Base-by-base conservation (phyloP, 305 asterid genomes). In the Fraxinus floribunda region DNA sequence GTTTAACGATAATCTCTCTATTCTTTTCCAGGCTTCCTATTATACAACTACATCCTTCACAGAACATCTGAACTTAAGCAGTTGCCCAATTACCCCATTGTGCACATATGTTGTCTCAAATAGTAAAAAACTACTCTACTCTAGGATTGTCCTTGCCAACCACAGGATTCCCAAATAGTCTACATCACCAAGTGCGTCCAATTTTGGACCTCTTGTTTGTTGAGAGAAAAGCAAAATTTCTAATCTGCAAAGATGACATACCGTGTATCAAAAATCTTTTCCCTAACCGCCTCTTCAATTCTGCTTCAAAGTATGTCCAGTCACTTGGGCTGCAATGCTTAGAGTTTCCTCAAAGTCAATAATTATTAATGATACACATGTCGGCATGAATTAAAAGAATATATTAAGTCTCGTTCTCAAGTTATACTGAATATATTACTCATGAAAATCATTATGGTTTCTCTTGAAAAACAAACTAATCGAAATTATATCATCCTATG, bases 231-330 rank as follows among this genome's bases (percentile, higher is more conserved):
- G 66, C 38, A 78, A 41, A 71, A 75, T 73, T 66, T 16, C 22
- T 86, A 38, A 84, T 24, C 38, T 34, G 64, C 78, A 55, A 16
- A 68, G 55, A 66, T 10, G 70, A 49, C 86, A 64, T 90, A 94
- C 99, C 98, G 68, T 90, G 86, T 79, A 94, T 89, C 84, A 94
- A 85, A 91, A 91, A 93, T 2, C 82, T 90, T 83, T 85, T 91
- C 80, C 98, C 99, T 79, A 96, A 83, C 57, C 91, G 93, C 88
- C 90, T 92, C 91, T 91, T 92, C 91, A 96, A 79, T 88, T 93
- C 95, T 81, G 94, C 92, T 90, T 94, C 95, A 82, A 91, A 93
- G 84, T 94, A 93, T 26, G 90, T 90, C 98, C 99, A 96, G 85
- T 96, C 98, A 84, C 91, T 86, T 38, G 98, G 97, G 91, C 99